Conservation (phyloP, 2,329 filamentous ascomycete species). For the Epichloe brachyelytri region DNA sequence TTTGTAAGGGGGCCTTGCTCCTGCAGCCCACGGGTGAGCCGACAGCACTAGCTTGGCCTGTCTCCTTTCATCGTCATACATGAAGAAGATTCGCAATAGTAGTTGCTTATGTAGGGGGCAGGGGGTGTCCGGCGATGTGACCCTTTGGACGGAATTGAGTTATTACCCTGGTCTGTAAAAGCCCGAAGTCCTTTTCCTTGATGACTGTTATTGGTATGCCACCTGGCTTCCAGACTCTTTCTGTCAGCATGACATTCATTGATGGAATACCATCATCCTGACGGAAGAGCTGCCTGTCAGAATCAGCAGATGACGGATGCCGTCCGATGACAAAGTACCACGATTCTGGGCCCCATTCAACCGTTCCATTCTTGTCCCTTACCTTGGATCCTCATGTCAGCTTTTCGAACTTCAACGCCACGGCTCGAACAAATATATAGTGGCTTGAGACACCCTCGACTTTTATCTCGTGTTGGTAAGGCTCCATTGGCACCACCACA, state of each 20-base stretch:
- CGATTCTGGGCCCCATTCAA: background rate
- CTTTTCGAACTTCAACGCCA: background rate
- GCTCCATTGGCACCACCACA: background rate
- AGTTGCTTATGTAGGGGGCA: background rate
- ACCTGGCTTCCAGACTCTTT: background rate
- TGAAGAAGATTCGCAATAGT: conserved; percentile 1
- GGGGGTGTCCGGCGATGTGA: background rate
- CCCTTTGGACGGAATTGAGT: background rate
- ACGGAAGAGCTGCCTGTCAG: background rate
- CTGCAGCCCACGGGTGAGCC: background rate
- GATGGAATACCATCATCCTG: background rate
- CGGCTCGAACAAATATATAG: conserved; percentile 4
- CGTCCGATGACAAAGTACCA: background rate
- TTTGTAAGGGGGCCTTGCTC: background rate
- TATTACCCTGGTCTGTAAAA: background rate
- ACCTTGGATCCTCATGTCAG: background rate
- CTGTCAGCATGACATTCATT: conserved; percentile 1
- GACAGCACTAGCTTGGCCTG: background rate
- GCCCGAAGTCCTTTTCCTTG: background rate
- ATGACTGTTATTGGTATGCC: background rate
- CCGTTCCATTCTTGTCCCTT: background rate
- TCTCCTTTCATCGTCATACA: background rate
- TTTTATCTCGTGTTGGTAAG: background rate
- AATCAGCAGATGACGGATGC: conserved; percentile 1
- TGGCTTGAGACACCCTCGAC: conserved; percentile 5